phyloP scores from a whole-genome alignment of 768 basidiomycete species.

The Mycena leptocephala region DNA sequence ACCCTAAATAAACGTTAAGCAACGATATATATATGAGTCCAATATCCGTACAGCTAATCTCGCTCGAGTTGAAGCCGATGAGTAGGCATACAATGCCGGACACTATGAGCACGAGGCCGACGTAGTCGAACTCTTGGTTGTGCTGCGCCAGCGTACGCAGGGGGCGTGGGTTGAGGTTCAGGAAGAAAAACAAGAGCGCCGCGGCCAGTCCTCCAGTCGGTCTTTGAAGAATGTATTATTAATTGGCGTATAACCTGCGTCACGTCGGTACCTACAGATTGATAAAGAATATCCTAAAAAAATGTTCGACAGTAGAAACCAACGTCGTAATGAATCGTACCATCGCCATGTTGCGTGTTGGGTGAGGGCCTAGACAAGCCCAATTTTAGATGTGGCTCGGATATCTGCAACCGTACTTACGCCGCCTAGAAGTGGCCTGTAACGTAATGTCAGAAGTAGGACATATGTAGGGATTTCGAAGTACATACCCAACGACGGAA shows the following conservation, averaged over 20 bases:
- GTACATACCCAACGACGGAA: slow-evolving; percentile 47
- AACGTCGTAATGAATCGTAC: slow-evolving; percentile 51
- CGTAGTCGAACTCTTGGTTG: slow-evolving; percentile 78
- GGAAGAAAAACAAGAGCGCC: slow-evolving; percentile 76
- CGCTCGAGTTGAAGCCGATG: slow-evolving; percentile 82
- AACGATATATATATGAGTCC: not conserved
- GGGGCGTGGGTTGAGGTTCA: slow-evolving; percentile 85
- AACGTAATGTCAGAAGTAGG: slow-evolving; percentile 61
- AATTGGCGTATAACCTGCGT: not conserved
- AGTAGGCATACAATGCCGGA: slow-evolving; percentile 78
- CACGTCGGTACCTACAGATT: slow-evolving; percentile 67
- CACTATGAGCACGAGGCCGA: slow-evolving; percentile 77
- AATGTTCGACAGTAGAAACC: not conserved
- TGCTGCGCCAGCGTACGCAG: slow-evolving; percentile 73
- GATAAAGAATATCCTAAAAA: slow-evolving; percentile 80
- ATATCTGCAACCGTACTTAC: slow-evolving; percentile 56
- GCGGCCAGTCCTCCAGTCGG: slow-evolving; percentile 83
- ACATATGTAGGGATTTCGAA: not conserved
- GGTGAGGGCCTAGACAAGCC: slow-evolving; percentile 68
- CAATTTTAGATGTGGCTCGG: not conserved
- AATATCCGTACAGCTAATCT: slow-evolving; percentile 70
- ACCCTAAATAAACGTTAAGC: slow-evolving; percentile 59
- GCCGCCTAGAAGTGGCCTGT: slow-evolving; percentile 87
- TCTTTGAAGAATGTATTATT: slow-evolving; percentile 51
- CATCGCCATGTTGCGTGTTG: slow-evolving; percentile 88